Conservation (phyloP, 2,329 filamentous ascomycete genomes). For the Raffaelea albimanens region DNA sequence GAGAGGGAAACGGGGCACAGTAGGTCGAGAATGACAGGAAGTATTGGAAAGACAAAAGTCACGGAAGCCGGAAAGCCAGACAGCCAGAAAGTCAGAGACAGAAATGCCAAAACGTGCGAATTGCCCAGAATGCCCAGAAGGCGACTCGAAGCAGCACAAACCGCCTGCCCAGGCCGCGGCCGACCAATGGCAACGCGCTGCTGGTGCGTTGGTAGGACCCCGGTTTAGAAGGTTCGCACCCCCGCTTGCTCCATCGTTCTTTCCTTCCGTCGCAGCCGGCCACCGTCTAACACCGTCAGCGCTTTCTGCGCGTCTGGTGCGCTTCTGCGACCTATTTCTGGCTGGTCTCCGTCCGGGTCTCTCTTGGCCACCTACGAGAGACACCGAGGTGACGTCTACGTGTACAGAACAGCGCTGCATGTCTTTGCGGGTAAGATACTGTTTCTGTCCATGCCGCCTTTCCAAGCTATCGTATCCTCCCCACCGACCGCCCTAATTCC, state of each 20-base stretch:
- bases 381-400: too few relatives aligned
- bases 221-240: slow-evolving; percentile 7
- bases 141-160: background rate
- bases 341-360: background rate
- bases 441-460: too few relatives aligned
- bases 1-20: too few relatives aligned
- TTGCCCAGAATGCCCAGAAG: background rate
- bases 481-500: too few relatives aligned
- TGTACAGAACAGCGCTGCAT: too few relatives aligned
- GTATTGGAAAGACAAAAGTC: background rate
- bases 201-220: slow-evolving; percentile 6
- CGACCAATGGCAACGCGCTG: slow-evolving; percentile 7
- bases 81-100: background rate
- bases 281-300: too few relatives aligned
- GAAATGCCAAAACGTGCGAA: background rate
- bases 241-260: background rate
- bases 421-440: too few relatives aligned
- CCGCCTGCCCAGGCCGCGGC: background rate
- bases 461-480: too few relatives aligned
- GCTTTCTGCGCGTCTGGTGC: background rate
- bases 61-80: too few relatives aligned
- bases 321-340: background rate
- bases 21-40: too few relatives aligned
- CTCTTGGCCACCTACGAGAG: too few relatives aligned
- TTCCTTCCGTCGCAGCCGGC: background rate